These are phyloP conservation scores for Trifolium dubium DNA, from an alignment of 306 rosid genomes.

Conservation along the genomic window DNA sequence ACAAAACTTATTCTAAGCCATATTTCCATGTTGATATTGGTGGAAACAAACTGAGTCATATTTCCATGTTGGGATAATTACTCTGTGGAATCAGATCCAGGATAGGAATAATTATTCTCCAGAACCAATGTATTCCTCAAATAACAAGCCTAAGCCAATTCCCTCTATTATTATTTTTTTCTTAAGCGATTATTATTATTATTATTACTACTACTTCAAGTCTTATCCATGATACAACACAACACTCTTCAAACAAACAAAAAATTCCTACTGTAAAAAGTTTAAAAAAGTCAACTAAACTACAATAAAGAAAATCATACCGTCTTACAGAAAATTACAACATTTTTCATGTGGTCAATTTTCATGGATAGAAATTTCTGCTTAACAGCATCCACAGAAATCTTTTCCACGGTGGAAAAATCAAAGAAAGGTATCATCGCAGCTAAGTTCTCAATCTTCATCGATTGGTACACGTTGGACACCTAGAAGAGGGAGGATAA, in stretches of 20 bases:
- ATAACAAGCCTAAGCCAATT: background rate
- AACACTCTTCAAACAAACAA: background rate
- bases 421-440: conserved; percentile 84
- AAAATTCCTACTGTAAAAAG: background rate
- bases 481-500: conserved; percentile 55
- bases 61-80: background rate
- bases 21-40: background rate
- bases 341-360: conserved; percentile 83
- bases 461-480: conserved; percentile 79
- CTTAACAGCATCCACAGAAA: conserved; percentile 94
- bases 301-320: conserved; percentile 34
- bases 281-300: background rate
- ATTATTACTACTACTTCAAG: no score
- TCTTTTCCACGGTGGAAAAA: conserved; percentile 78
- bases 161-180: no score
- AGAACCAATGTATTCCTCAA: background rate
- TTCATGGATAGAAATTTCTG: conserved; percentile 85
- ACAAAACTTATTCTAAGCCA: background rate
- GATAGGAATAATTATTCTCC: no score
- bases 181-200: no score
- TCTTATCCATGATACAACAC: background rate
- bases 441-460: conserved; percentile 82
- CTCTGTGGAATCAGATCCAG: conserved; percentile 5
- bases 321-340: conserved; percentile 55
- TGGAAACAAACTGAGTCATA: background rate